Conservation (phyloP, 805 yeast genomes). For the Schizosaccharomyces cryophilus region DNA sequence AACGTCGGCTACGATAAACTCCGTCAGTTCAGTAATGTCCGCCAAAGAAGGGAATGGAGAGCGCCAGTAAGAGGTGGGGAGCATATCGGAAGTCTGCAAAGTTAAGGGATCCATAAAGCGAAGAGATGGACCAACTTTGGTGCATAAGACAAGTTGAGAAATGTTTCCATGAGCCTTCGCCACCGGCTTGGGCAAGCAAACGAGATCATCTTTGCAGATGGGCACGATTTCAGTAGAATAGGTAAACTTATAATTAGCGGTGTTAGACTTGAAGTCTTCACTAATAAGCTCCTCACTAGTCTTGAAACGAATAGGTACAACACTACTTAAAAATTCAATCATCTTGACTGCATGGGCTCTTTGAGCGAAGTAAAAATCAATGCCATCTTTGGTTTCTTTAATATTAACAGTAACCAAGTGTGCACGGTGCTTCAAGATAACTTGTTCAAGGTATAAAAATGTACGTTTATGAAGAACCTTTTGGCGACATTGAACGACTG, state of each 20-base stretch:
- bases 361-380: slow-evolving; percentile 76
- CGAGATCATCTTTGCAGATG: slow-evolving; percentile 87
- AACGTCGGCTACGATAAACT: slow-evolving; percentile 75
- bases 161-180: slow-evolving; percentile 69
- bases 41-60: slow-evolving; percentile 53
- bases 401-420: slow-evolving; percentile 85
- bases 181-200: slow-evolving; percentile 65
- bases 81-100: slow-evolving; percentile 50
- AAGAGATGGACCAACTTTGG: slow-evolving; percentile 54
- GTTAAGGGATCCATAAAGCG: slow-evolving; percentile 75
- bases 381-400: slow-evolving; percentile 77
- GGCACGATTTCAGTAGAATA: slow-evolving; percentile 88
- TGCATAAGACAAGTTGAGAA: slow-evolving; percentile 59
- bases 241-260: slow-evolving; percentile 69
- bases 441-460: slow-evolving; percentile 80
- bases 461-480: slow-evolving; percentile 94
- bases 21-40: slow-evolving; percentile 37
- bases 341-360: slow-evolving; percentile 81
- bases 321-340: slow-evolving; percentile 69
- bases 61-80: slow-evolving; percentile 57
- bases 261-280: slow-evolving; percentile 76
- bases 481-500: slow-evolving; percentile 91
- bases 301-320: slow-evolving; percentile 61
- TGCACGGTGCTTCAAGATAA: slow-evolving; percentile 76
- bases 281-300: slow-evolving; percentile 80